Base-by-base conservation (phyloP, 2,329 filamentous ascomycete species). In the Pseudogymnoascus pannorum region DNA sequence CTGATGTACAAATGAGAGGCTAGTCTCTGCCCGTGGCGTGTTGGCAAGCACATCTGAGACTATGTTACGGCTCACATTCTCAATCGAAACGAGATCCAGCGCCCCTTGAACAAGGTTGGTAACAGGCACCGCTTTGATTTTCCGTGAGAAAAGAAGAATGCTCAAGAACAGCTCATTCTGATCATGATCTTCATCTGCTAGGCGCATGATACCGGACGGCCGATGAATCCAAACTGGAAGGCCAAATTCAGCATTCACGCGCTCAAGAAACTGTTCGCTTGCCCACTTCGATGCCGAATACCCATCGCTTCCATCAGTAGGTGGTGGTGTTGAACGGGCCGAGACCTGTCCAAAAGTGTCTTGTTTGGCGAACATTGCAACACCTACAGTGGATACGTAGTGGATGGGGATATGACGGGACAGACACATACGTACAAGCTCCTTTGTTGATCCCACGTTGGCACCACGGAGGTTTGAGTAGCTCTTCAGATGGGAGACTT, bases 401-500 rank as follows among this genome's bases (percentile, higher is more conserved):
- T 78, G 75, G 20, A 78, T 20, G 1, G 75, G 71, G 1, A 75
- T 61, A 3, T 62, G 60, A 4, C 68, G 66, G 0, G 62, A 70
- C 0, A 74, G 42, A 3, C 64, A 70, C 4, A 79, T 63, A 2
- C 65, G 63, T 2, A 71, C 67, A 4, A 78, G 68, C 57, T 72
- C 67, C 44, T 69, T 68, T 1, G 74, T 76, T 0, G 76, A 67
- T 0, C 63, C 14, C 2, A 78, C 64, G 62, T 80, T 79, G 24
- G 67, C 60, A 1, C 59, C 51, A 1, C 70, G 67, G 0, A 79
- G 68, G 0, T 69, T 67, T 7, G 66, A 29, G 64, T 78, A 80
- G 1, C 68, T 66, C 26, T 78, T 73, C 64, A 70, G 62, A 67
- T 70, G 77, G 5, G 68, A 74, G 12, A 71, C 69, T 18, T 75